Conservation (phyloP, 2,329 filamentous ascomycete genomes). For the Ophiocordyceps polyrhachis-furcata region DNA sequence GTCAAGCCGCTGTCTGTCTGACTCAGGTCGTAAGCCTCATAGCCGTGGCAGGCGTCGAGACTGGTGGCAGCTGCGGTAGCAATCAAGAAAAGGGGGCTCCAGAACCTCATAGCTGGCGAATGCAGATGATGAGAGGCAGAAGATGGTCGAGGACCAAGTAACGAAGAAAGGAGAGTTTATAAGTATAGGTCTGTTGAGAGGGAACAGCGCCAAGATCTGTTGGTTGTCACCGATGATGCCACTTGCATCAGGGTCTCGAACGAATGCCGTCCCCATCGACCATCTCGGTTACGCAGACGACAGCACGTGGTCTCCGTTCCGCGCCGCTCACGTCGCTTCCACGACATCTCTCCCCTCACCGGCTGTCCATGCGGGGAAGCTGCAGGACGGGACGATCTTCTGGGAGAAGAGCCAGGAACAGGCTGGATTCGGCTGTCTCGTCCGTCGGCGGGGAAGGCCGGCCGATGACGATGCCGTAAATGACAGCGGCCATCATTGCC, state of each 20-base stretch:
- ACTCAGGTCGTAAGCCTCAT: conserved; percentile 41
- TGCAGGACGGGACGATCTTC: background rate
- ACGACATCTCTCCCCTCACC: background rate
- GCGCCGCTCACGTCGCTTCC: background rate
- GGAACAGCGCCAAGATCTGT: background rate
- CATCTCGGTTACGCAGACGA: background rate
- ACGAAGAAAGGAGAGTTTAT: background rate
- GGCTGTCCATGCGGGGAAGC: background rate
- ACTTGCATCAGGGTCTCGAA: background rate
- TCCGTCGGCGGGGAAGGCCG: background rate
- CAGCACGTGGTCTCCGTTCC: background rate
- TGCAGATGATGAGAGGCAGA: background rate
- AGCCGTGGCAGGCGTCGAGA: conserved; percentile 43
- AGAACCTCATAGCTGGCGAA: background rate
- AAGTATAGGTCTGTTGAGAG: background rate
- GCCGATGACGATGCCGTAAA: background rate
- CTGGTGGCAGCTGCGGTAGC: background rate
- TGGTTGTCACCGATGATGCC: background rate
- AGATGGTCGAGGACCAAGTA: background rate
- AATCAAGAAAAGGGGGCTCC: background rate
- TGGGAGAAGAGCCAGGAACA: background rate
- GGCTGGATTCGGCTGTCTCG: background rate
- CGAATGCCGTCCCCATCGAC: background rate
- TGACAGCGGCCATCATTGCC: background rate
- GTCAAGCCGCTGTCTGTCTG: conserved; percentile 36